Evolutionary conservation across 169 alveolate species (phyloP), one percentile per base, ranked within the genome.

Genomic region (Plasmodium gonderi): DNA sequence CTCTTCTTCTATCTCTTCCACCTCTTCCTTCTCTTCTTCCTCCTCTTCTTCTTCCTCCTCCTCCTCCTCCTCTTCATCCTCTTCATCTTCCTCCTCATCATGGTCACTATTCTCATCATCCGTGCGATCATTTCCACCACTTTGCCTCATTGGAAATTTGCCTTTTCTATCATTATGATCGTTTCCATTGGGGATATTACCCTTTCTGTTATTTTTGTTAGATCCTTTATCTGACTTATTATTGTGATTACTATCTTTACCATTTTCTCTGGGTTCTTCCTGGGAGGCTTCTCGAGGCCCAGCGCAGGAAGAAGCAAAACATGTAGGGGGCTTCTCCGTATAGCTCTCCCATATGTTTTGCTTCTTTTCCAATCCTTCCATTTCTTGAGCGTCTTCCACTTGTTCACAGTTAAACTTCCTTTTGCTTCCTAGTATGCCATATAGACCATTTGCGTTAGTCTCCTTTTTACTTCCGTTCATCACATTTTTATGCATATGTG

Each of bases 21-120:
- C 87, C 0, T 64, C 94, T 23, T 80, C 79, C 3, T 76, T 64
- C 0, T 60, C 65, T 4, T 64, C 51, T 0, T 49, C 14, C 0
- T 77, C 40, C 14, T 92, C 90, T 9, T 82, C 92, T 8, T 87
- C 68, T 38, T 72, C 75, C 49, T 82, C 93, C 40, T 92, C 83
- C n/a, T 14, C 33, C 3, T 82, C 93, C 17, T 81, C 93, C 40
- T 92, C 83, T 8, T 14, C 33, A 1, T 82, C 93, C 17, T 81
- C 93, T 23, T 75, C 23, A 9, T 67, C 83, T n/a, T 80, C 93
- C 7, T 47, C 72, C 51, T 82, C 80, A n/a, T 83, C 79, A 1
- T 76, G 79, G 33, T 85, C 82, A 17, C 81, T 31, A 64, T 49
- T 79, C 26, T 60, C 72, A 60, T 60, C 72, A 60, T 60, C 72